Base-by-base conservation (phyloP, 345 rosid species). In the Corchorus olitorius region DNA sequence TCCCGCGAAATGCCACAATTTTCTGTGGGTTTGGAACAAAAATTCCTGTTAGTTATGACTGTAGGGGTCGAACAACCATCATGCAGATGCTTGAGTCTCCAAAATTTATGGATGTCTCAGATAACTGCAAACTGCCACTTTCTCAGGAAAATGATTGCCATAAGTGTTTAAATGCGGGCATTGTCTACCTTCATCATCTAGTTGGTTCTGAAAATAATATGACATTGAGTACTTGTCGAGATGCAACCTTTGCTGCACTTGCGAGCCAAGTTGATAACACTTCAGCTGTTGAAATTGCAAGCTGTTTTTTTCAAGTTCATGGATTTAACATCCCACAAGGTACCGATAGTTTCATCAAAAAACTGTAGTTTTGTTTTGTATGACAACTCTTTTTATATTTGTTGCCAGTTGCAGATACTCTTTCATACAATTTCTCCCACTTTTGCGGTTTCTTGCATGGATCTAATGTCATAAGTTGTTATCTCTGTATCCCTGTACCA, bases 11-110 rank as follows among this genome's bases (percentile, higher is more conserved):
- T 77, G 99, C 99, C 6, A 86, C 92, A 10, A 66, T 70, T 7
- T 93, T 89, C 79, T 95, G 99, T 33, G 99, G 98, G 45, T 74
- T 93, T 14, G 99, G 99, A 61, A 89, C 88, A 14, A 95, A 95
- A 87, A 89, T 95, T 82, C 96, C 92, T 0, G 90, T 92, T 60
- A 83, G 75, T 82, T 95, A 86, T 73, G 94, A 86, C 33, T 93
- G 99, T 45, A 79, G 78, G 72, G 98, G 92, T 73, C 89, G 84
- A 58, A 89, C 89, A 27, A 91, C 96, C 39, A 94, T 93, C 35
- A 75, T 82, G 3, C 94, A 92, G 75, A 92, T 95, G 97, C 85
- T 95, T 53, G 86, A 83, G 74, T 90, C 96, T 61, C 89, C 92
- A 7, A 87, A 84, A 53, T 95, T 88, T 77, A 75, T 20, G 39